Base-by-base conservation (phyloP, 495 filamentous ascomycete species). In the Endocarpon pusillum region DNA sequence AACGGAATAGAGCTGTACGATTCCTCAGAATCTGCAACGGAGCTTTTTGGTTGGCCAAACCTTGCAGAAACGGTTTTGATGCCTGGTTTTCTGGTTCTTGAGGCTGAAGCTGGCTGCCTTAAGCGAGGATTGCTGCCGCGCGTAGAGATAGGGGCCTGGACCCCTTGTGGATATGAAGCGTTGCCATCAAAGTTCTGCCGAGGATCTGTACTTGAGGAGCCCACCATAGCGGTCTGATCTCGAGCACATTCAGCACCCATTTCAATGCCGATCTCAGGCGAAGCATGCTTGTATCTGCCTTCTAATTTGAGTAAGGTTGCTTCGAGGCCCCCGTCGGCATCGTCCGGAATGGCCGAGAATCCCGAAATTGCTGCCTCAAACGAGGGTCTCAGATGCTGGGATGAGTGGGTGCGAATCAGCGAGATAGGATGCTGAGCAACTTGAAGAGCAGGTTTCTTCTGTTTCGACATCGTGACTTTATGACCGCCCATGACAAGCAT, bases 291-390 rank as follows among this genome's bases (percentile, higher is more conserved):
- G 54, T 72, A 91, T 44, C 78, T 85, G 4, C 89, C 89, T 59
- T 99, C 91, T 3, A 99, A 66, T 44, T 94, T 96, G 40, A 87
- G 55, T 40, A 99, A 48, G 4, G 89, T 84, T 10, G 86, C 83
- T 48, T 94, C 89, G 32, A 94, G 69, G 14, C 87, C 86, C n/a
- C 86, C 87, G 52, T 89, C 83, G 35, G 81, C 80, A 39, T 87
- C 81, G 49, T 99, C 91, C 0, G 86, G 83, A 16, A 97, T 80
- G 36, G 78, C 72, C 6, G 86, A 82, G 41, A 97, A 73, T 44
- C 81, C 78, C 32, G 83, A 77, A 19, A 92, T 81, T 37, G 91
- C 87, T 7, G 71, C 75, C 53, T 96, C 81, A 37, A 96, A 94
- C 1, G 85, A 93, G 8, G 81, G 78, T 25, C 81, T 66, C 58